These are phyloP conservation scores for Cladobotryum mycophilum DNA, from an alignment of 2,329 filamentous ascomycete species.

Conservation along the genomic window DNA sequence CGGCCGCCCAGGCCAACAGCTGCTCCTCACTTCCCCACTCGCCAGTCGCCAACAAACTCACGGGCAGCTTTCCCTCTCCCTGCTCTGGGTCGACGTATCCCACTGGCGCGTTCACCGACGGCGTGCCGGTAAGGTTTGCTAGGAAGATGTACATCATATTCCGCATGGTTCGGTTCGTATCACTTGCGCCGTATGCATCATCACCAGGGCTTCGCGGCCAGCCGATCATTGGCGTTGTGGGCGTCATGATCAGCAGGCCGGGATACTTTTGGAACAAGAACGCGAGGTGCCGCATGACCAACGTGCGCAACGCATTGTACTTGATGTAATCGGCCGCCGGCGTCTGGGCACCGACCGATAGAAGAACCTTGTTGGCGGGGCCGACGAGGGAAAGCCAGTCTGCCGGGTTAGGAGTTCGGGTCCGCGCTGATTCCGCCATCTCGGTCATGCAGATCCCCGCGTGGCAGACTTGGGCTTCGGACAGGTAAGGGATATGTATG, in stretches of 20 bases:
- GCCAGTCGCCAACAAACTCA: constrained; percentile 57
- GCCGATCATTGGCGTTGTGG: constrained; percentile 68
- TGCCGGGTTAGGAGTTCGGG: constrained; percentile 36
- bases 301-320: constrained; percentile 64
- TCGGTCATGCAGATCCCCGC: constrained; percentile 72
- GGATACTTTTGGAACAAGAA: constrained; percentile 64
- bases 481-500: constrained; percentile 59
- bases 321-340: constrained; percentile 64
- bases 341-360: constrained; percentile 59
- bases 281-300: constrained; percentile 74
- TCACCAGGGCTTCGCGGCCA: constrained; percentile 60
- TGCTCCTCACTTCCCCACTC: constrained; percentile 63
- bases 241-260: constrained; percentile 71
- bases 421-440: constrained; percentile 44
- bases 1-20: constrained; percentile 53
- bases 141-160: constrained; percentile 85
- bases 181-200: constrained; percentile 63
- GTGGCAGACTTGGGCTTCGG: constrained; percentile 70
- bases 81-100: constrained; percentile 59
- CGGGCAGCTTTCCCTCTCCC: constrained; percentile 52
- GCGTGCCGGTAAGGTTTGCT: constrained; percentile 75
- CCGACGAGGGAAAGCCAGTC: constrained; percentile 53
- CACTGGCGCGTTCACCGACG: constrained; percentile 67
- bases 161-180: constrained; percentile 65
- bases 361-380: constrained; percentile 62